A percentile compares a stretch with the other conserved stretches of the same genome.
Conservation (phyloP, 2,329 filamentous ascomycete genomes). For the Cordyceps tenuipes region DNA sequence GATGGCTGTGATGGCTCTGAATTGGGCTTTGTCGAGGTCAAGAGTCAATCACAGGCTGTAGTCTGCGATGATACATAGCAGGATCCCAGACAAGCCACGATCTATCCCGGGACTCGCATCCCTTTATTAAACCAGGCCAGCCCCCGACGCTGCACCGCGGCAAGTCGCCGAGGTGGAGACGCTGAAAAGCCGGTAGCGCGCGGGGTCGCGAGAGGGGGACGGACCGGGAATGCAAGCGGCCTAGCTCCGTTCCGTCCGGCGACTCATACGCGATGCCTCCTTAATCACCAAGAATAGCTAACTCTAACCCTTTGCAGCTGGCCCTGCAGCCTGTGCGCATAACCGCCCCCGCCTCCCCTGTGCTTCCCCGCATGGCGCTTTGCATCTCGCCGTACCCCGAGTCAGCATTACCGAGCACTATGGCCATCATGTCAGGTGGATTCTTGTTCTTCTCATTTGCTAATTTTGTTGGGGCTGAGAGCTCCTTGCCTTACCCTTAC, state of each 20-base stretch:
- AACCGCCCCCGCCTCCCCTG: neutral
- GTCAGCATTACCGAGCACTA: conserved; percentile 4
- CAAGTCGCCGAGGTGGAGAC: conserved; percentile 7
- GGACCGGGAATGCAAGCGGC: neutral
- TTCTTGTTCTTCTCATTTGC: neutral
- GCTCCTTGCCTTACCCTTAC: neutral
- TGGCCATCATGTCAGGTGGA: neutral
- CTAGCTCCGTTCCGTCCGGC: conserved; percentile 1
- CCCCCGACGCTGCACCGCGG: conserved; percentile 3
- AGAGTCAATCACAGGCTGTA: too few relatives aligned
- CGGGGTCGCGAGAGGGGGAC: conserved; percentile 4
- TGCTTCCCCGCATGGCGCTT: neutral
- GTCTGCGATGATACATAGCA: too few relatives aligned
- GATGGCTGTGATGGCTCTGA: too few relatives aligned
- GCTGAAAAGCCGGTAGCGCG: conserved; percentile 9
- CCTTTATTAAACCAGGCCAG: neutral
- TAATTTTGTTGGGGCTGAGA: neutral
- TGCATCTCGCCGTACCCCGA: conserved; percentile 3
- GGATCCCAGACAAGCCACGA: too few relatives aligned
- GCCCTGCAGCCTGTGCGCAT: too few relatives aligned
- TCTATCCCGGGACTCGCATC: neutral
- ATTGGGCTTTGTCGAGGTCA: too few relatives aligned
- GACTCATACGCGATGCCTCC: neutral
- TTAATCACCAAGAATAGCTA: neutral
- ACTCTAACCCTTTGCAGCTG: too few relatives aligned